These are phyloP conservation scores for Achlya hypogyna DNA, from an alignment of 352 stramenopile species.

Conservation along the genomic window DNA sequence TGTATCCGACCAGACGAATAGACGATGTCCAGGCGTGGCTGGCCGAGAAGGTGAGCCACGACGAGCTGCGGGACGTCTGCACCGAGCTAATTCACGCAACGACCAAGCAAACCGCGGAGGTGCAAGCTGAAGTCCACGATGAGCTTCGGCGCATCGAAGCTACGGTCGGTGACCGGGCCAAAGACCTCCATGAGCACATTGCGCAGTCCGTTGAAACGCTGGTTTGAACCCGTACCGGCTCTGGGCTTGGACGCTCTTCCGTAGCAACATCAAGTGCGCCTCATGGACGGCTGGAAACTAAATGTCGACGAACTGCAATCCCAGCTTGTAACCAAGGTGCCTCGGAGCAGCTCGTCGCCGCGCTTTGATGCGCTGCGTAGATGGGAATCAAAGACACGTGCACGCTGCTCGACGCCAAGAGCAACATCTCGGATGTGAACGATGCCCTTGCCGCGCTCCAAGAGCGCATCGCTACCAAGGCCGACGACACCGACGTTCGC, in stretches of 20 bases:
- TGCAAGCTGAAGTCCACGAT: neutral
- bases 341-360: too few species aligned
- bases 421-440: constrained; percentile 18
- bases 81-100: neutral
- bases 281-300: neutral
- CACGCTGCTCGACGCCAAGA: constrained; percentile 14
- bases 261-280: constrained; percentile 3
- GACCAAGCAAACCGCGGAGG: neutral
- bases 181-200: neutral
- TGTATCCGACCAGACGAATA: neutral
- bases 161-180: neutral
- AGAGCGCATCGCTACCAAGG: constrained; percentile 15
- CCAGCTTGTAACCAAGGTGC: constrained; percentile 4
- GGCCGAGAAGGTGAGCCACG: neutral
- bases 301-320: neutral
- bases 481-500: constrained; percentile 20
- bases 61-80: neutral
- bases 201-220: neutral
- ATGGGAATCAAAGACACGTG: constrained; percentile 20
- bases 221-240: neutral
- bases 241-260: neutral
- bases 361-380: neutral
- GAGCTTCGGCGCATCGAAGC: neutral
- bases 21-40: constrained; percentile 7
- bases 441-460: constrained; percentile 27